Base-by-base conservation (phyloP, 164 flowering plant species). In the Magnolia officinalis region DNA sequence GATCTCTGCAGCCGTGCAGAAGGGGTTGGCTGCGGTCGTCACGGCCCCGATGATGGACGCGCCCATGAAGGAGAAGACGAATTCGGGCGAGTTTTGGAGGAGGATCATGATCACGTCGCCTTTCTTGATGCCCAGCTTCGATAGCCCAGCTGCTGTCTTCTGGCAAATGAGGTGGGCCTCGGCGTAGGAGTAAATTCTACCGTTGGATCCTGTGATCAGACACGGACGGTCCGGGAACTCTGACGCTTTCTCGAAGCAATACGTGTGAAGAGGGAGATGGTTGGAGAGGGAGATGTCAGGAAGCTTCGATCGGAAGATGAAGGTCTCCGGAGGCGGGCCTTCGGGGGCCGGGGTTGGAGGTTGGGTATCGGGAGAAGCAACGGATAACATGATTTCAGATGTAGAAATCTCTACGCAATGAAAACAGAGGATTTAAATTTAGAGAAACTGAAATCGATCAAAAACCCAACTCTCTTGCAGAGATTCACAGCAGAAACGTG, bases 1-100 rank as follows among this genome's bases (percentile, higher is more conserved):
- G 52, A 90, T 82, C 74, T 93, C 96, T 0, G 88, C 55, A 7
- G 88, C 21, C 0, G 96, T 93, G 86, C 80, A 90, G 83, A 85
- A 89, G 0, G 98, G 96, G 72, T 91, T 93, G 21, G 90, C 93
- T 2, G 93, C 80, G 71, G 98, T 91, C 64, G 88, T 72, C n/a
- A 88, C 70, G 10, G 95, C 98, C 1, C 98, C 98, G 70, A 88
- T 71, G 85, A 89, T 85, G 77, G 95, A 89, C 18, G 95, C 90
- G 0, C 86, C 96, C 69, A 93, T 63, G 85, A 93, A 91, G n/a
- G 93, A 65, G 83, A 93, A 85, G 61, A 83, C 87, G 74, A 93
- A 93, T 75, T 93, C 96, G 0, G 90, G 78, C 72, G 81, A 85
- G 86, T 93, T 93, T 6, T 82, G 98, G 76, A 91, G 91, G 76